Conservation (phyloP, 2,329 filamentous ascomycete genomes). For the Juglanconis sp. region DNA sequence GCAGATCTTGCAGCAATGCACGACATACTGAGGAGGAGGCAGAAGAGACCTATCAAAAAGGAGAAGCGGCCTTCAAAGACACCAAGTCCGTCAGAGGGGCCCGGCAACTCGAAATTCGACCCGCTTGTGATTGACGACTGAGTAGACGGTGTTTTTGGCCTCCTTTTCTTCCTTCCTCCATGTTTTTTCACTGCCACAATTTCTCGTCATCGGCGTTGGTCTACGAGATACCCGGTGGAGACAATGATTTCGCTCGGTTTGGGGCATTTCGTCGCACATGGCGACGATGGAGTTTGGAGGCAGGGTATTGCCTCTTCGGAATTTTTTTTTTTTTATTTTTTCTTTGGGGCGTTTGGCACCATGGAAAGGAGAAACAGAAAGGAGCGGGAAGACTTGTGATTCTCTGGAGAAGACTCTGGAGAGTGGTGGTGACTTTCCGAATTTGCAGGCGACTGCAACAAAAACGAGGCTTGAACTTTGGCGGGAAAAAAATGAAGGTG, state of each 20-base stretch:
- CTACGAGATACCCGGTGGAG: neutral
- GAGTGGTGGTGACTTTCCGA: neutral
- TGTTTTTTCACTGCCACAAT: neutral
- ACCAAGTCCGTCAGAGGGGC: neutral
- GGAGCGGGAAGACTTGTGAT: neutral
- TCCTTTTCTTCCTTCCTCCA: neutral
- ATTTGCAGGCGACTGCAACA: too few species aligned
- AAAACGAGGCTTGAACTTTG: too few species aligned
- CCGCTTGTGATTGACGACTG: slow-evolving; percentile 4
- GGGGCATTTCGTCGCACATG: neutral
- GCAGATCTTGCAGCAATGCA: neutral
- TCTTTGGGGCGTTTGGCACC: neutral
- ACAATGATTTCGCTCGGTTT: neutral
- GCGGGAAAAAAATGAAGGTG: too few species aligned
- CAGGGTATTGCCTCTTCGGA: neutral
- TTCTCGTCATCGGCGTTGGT: neutral
- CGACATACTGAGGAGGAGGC: neutral
- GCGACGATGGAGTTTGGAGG: neutral
- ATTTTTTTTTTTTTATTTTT: neutral
- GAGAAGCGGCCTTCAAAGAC: neutral
- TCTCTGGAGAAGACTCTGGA: neutral
- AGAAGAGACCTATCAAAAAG: neutral
- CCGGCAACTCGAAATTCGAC: neutral
- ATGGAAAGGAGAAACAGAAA: neutral
- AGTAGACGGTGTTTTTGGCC: neutral